Base-by-base conservation (phyloP, 2,329 filamentous ascomycete genomes). In the Pseudofabraea citricarpa region DNA sequence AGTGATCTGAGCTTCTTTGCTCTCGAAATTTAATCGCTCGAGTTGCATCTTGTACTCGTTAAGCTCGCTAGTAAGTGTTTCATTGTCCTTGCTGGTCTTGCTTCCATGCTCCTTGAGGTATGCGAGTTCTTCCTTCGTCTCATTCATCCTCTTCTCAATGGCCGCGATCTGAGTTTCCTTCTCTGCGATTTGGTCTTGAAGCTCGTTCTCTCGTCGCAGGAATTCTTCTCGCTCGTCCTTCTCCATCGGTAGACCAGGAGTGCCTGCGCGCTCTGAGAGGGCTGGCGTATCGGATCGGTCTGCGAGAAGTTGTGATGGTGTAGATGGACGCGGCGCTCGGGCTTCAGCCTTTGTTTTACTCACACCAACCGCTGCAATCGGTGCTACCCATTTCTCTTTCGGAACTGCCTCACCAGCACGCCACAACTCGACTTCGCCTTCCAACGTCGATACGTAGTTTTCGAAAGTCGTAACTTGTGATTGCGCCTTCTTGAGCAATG, bases 171-270 rank as follows among this genome's bases (percentile, higher is more conserved):
- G 82, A 3, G 85, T 83, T 65, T 98, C 93, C 67, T 84, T 93
- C 66, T 98, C 93, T 2, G 93, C 84, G 42, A 98, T 77, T 69
- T 97, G 91, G 62, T 98, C 93, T 64, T 97, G 93, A 32, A 98
- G 77, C 63, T 98, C 93, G 57, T 98, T 98, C 64, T 98, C 93
- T 43, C 93, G 82, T 57, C 89, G 81, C 52, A 98, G 66, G 59
- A 97, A 98, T 63, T 98, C 93, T 58, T 98, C 93, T 48, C 90
- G 84, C 68, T 98, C 93, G 56, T 98, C 93, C 68, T 95, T 96
- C 44, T 98, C 93, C 47, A 97, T 73, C 29, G 88, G 81, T 53
- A 96, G 72, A 59, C 87, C 90, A 3, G 91, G 91, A 10, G 91
- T 97, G 40, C 84, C 86, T 13, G 90, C 81, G 36, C 91, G 81